phyloP scores from a whole-genome alignment of 805 yeast genomes.

The Metschnikowia chrysomelidarum region DNA sequence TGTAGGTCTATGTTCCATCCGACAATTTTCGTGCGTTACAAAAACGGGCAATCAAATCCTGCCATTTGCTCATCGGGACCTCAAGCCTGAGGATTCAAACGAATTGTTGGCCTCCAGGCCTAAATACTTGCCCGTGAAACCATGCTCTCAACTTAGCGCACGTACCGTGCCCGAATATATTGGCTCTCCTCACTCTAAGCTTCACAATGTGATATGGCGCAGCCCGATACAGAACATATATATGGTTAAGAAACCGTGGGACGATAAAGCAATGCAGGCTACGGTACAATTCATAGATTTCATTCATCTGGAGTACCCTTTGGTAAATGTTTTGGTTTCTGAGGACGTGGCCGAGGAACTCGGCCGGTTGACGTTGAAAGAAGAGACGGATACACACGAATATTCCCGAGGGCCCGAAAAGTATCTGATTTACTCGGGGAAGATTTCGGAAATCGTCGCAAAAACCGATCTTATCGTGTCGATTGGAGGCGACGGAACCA shows the following conservation, averaged over 20 bases:
- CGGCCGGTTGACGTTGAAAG: background rate
- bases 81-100: background rate
- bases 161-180: constrained; percentile 49
- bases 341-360: constrained; percentile 75
- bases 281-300: constrained; percentile 63
- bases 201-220: constrained; percentile 69
- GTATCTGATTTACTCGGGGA: constrained; percentile 53
- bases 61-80: background rate
- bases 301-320: constrained; percentile 60
- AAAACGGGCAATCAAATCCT: background rate
- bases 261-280: constrained; percentile 59
- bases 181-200: constrained; percentile 55
- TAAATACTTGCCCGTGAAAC: constrained; percentile 5
- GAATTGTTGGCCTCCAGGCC: background rate
- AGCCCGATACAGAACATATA: constrained; percentile 69
- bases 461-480: constrained; percentile 82
- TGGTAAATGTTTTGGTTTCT: constrained; percentile 73
- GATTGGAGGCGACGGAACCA: constrained; percentile 96
- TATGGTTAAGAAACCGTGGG: constrained; percentile 84
- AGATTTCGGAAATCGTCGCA: constrained; percentile 50
- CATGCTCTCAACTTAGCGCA: constrained; percentile 13
- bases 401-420: background rate
- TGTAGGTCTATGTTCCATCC: background rate
- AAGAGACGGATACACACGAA: constrained; percentile 16
- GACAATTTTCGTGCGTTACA: too few relatives aligned